Conservation (phyloP, 768 basidiomycete genomes). For the Exidia glandulosa region DNA sequence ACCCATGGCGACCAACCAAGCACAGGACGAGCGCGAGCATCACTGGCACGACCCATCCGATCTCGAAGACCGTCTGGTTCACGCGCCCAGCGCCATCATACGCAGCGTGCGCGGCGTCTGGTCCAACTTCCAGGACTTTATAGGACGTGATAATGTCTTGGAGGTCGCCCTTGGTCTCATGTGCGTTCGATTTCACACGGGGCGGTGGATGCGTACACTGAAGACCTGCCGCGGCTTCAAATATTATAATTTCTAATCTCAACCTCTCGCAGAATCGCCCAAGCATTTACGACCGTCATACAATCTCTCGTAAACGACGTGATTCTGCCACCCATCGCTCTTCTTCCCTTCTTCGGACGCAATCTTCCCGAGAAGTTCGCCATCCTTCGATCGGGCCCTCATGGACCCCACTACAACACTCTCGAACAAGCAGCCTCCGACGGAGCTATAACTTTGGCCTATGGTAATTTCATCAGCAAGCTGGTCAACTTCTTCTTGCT, state of each 20-base stretch:
- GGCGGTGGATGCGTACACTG: too few relatives aligned
- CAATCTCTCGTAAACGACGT: conserved; percentile 35
- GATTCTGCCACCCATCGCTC: conserved; percentile 28
- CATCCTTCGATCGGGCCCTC: conserved; percentile 24
- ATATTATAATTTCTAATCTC: background rate
- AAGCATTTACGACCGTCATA: conserved; percentile 30
- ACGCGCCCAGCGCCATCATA: background rate
- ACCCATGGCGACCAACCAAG: background rate
- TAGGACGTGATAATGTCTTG: conserved; percentile 30
- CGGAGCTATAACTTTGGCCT: conserved; percentile 31
- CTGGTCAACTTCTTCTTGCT: conserved; percentile 29
- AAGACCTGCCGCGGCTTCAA: too few relatives aligned
- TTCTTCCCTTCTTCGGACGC: conserved; percentile 32
- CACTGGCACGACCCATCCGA: background rate
- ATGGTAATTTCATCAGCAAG: conserved; percentile 26
- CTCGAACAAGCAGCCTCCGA: conserved; percentile 32
- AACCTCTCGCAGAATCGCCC: conserved; percentile 15
- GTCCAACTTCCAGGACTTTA: background rate
- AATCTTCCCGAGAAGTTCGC: conserved; percentile 34
- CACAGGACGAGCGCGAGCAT: background rate
- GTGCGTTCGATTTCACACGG: background rate
- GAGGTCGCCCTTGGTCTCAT: conserved; percentile 38
- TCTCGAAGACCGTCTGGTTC: background rate
- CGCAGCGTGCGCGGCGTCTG: background rate
- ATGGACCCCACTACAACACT: conserved; percentile 30